These are phyloP conservation scores for Umbilicaria muhlenbergii DNA, from an alignment of 495 filamentous ascomycete genomes.

Conservation along the genomic window DNA sequence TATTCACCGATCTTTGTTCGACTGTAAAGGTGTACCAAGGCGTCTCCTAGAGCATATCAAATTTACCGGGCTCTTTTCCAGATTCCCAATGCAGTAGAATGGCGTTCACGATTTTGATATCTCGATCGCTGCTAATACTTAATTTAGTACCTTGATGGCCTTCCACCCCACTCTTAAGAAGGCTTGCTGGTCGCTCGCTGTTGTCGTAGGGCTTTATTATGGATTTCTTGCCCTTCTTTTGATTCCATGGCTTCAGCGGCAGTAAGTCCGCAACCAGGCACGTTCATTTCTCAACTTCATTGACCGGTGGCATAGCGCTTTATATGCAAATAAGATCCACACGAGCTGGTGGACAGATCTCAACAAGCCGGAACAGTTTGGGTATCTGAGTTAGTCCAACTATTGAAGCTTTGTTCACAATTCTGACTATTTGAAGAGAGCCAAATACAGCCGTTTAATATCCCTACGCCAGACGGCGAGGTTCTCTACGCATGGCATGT, in stretches of 20 bases:
- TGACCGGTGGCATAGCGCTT: conserved; percentile 31
- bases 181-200: conserved; percentile 39
- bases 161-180: conserved; percentile 35
- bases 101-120: no score
- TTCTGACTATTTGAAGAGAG: conserved; percentile 23
- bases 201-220: conserved; percentile 36
- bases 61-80: no score
- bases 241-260: conserved; percentile 32
- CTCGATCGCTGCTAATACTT: no score
- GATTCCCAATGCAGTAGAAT: no score
- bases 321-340: conserved; percentile 66
- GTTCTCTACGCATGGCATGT: conserved; percentile 47
- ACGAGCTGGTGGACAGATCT: conserved; percentile 52
- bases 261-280: conserved; percentile 20
- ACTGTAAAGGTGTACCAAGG: no score
- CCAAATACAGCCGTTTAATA: conserved; percentile 42
- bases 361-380: conserved; percentile 60
- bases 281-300: neutral
- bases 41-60: no score
- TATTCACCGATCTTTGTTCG: no score
- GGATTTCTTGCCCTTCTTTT: conserved; percentile 29
- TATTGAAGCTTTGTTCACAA: neutral
- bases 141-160: conserved; percentile 2
- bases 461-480: conserved; percentile 41
- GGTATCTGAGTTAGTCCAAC: conserved; percentile 53